Base-by-base conservation (phyloP, 805 yeast species). In the Helenozyma rhizophorensis region DNA sequence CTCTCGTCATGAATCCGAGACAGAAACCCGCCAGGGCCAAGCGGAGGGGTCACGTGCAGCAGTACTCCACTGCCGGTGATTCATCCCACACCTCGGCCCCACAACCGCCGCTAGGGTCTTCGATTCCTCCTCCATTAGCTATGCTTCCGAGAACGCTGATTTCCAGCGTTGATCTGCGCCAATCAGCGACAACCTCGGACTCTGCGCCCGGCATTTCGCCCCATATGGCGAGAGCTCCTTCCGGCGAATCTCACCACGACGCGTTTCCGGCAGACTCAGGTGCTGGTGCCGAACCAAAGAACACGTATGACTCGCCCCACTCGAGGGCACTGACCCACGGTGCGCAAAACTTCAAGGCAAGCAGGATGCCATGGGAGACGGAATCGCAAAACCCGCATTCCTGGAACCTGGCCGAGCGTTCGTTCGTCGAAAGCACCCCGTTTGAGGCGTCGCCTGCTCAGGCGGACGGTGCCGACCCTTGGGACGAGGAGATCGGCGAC, bases 401-500 rank as follows among this genome's bases (percentile, higher is more conserved):
- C n/a, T n/a, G n/a, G n/a, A n/a, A n/a, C n/a, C n/a, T n/a, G 19
- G 19, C n/a, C 31, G 21, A 15, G 19, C 25, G 9, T 19, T 14
- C 14, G 19, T 18, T 8, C 31, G 13, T 9, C 27, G 7, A 14
- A n/a, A 16, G 13, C 22, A 26, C 19, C 7, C 19, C 19, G 19
- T 17, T 6, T 8, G 19, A 8, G 7, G 19, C 19, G 19, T 17
- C 19, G 19, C 18, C 22, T 13, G 12, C 17, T 8, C 16, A 12
- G 14, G 34, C 10, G 8, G 18, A 14, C 9, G 21, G 22, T 9
- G 24, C 14, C 10, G 45, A 40, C 25, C 43, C 45, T 5, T 43
- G 48, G 48, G 45, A 43, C 25, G 48, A 43, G 15, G 43, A 42
- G 17, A 36, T 42, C 19, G 45, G 41, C n/a, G 43, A 42, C 9